A percentile compares a stretch with the other conserved stretches of the same genome.
These are phyloP conservation scores for Pythium apleroticum DNA, from an alignment of 352 stramenopile species.

Conservation along the genomic window DNA sequence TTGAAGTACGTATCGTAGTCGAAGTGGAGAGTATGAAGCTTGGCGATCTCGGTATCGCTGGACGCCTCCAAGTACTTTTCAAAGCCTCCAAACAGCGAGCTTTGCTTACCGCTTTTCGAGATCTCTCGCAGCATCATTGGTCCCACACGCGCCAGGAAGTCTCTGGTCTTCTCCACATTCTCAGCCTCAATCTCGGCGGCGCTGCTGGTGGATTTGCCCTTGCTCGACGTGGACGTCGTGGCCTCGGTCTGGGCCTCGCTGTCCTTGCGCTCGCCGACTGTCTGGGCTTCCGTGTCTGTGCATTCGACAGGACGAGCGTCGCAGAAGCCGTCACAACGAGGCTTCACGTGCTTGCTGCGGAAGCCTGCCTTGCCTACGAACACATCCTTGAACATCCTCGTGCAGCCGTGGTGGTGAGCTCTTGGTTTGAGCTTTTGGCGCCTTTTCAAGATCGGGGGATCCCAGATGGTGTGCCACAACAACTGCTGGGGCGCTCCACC, in stretches of 20 bases:
- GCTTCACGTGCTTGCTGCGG: slow-evolving; percentile 49
- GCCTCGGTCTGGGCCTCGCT: slow-evolving; percentile 48
- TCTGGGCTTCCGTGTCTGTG: slow-evolving; percentile 45
- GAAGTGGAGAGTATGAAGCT: slow-evolving; percentile 64
- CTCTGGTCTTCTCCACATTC: slow-evolving; percentile 26
- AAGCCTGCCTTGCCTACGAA: slow-evolving; percentile 47
- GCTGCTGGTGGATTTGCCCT: slow-evolving; percentile 14
- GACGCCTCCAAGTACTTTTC: slow-evolving; percentile 60
- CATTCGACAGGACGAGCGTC: slow-evolving; percentile 37
- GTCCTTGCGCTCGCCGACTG: slow-evolving; percentile 33
- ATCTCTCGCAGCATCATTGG: slow-evolving; percentile 66
- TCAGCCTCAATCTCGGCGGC: slow-evolving; percentile 39
- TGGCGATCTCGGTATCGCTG: slow-evolving; percentile 61
- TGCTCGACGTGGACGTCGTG: slow-evolving; percentile 19
- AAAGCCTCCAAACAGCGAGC: slow-evolving; percentile 53
- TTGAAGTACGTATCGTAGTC: slow-evolving; percentile 72
- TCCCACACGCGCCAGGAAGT: slow-evolving; percentile 46
- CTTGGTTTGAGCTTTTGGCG: background rate
- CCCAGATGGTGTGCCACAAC: background rate
- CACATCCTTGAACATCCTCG: slow-evolving; percentile 64
- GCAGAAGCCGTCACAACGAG: slow-evolving; percentile 26
- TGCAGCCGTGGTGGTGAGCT: background rate
- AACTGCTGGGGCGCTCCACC: background rate
- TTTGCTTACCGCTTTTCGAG: slow-evolving; percentile 37
- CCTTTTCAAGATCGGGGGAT: slow-evolving; percentile 22